Percentiles rank a stretch among this genome's conserved stretches.
phyloP scores from a whole-genome alignment of 257 asterid genomes.

The Capsicum baccatum region DNA sequence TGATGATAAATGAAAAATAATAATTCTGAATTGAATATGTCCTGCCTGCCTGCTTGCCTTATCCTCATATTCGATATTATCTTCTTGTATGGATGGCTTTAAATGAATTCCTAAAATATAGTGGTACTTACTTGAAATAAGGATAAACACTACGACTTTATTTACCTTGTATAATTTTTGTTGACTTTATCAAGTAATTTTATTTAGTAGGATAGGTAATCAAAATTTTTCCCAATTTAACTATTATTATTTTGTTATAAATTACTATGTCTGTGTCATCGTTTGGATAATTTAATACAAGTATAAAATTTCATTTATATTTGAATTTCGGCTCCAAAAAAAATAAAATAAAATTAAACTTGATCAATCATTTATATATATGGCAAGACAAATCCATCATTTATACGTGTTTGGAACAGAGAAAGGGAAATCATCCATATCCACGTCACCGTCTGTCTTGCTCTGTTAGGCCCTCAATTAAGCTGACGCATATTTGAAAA shows the following conservation, averaged over 20 bases:
- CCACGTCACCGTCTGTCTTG: constrained; percentile 45
- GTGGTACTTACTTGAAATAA: constrained; percentile 31
- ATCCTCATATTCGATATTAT: constrained; percentile 67
- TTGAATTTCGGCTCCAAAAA: too few relatives aligned
- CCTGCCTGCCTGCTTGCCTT: constrained; percentile 44
- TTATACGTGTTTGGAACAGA: not conserved
- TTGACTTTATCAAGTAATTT: not conserved
- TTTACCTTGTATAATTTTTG: not conserved
- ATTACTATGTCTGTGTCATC: too few relatives aligned
- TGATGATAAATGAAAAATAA: constrained; percentile 33
- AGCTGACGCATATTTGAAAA: not conserved
- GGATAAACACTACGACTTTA: constrained; percentile 49
- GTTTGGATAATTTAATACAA: too few relatives aligned
- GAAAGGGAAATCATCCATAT: constrained; percentile 44
- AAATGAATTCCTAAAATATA: constrained; percentile 47
- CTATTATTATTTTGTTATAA: too few relatives aligned
- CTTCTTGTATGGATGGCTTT: constrained; percentile 46
- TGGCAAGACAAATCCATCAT: too few relatives aligned
- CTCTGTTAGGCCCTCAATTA: not conserved
- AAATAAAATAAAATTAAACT: too few relatives aligned
- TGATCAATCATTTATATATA: too few relatives aligned
- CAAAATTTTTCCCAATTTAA: too few relatives aligned
- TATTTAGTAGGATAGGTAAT: not conserved
- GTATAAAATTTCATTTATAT: too few relatives aligned
- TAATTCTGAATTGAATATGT: not conserved